phyloP scores from a whole-genome alignment of 139 green algal species.

The Coccomyxa sp. region DNA sequence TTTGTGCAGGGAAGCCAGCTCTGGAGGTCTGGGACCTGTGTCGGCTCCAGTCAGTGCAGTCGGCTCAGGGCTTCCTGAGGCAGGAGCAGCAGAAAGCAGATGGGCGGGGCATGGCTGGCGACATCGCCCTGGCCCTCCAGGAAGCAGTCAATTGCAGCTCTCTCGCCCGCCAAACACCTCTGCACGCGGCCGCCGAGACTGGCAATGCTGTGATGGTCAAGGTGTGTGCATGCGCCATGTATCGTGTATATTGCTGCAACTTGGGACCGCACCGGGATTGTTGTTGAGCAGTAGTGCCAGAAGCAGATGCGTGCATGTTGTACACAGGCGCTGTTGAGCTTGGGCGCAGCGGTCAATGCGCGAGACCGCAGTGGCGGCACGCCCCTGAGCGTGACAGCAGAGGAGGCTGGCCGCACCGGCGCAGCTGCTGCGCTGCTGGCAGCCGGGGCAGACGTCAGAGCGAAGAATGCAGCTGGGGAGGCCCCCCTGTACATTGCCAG shows the following conservation, averaged over 20 bases:
- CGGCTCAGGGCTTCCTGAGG: background rate
- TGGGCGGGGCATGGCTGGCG: background rate
- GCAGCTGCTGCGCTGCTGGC: constrained; percentile 46
- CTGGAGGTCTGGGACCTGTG: constrained; percentile 7
- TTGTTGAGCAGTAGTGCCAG: no score
- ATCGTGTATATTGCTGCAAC: background rate
- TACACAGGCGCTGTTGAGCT: constrained; percentile 45
- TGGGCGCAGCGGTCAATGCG: constrained; percentile 49
- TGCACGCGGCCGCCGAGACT: constrained; percentile 63
- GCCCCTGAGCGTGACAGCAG: constrained; percentile 57
- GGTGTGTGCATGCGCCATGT: background rate
- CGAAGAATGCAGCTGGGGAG: constrained; percentile 58
- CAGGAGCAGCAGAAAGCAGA: background rate
- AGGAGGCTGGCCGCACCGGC: constrained; percentile 41
- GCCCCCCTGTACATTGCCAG: constrained; percentile 84
- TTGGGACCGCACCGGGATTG: no score
- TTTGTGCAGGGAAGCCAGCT: no score
- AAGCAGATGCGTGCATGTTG: no score
- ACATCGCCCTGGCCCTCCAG: constrained; percentile 29
- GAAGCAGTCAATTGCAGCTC: constrained; percentile 67
- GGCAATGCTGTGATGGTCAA: constrained; percentile 17
- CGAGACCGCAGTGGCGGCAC: constrained; percentile 58
- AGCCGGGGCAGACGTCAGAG: constrained; percentile 34
- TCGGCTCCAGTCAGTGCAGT: background rate
- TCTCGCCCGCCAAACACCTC: constrained; percentile 43